These are phyloP conservation scores for Wallacemonas sp. DNA, from an alignment of 208 protist genomes.

Conservation along the genomic window DNA sequence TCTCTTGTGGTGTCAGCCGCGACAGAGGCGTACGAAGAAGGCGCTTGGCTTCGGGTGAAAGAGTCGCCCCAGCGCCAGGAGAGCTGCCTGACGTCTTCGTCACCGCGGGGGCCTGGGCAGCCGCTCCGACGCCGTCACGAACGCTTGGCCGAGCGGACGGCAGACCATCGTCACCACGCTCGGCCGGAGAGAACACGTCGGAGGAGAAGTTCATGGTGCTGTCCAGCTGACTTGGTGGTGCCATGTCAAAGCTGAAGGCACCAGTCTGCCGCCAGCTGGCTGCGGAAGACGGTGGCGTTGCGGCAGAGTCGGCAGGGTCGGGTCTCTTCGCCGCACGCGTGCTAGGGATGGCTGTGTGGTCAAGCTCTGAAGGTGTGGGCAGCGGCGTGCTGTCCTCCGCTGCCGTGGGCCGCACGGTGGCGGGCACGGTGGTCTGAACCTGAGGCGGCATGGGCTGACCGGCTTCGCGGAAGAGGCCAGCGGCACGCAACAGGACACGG, in stretches of 20 bases:
- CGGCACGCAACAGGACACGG: slow-evolving; percentile 8
- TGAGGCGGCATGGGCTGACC: neutral
- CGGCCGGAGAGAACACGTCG: slow-evolving; percentile 19
- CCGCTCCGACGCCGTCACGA: no score
- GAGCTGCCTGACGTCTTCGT: no score
- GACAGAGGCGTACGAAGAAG: slow-evolving; percentile 1
- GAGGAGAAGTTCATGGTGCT: slow-evolving; percentile 6
- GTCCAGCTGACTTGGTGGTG: neutral
- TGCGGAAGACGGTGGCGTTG: neutral
- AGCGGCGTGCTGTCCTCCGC: neutral
- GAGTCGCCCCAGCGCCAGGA: no score
- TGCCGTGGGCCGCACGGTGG: slow-evolving; percentile 5
- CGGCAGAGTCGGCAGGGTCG: neutral
- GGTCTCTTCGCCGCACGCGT: no score
- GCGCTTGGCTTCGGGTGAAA: neutral
- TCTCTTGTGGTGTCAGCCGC: slow-evolving; percentile 8
- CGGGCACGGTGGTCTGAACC: neutral
- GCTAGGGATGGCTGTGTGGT: neutral
- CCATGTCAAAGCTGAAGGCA: slow-evolving; percentile 23
- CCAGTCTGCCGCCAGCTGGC: slow-evolving; percentile 13
- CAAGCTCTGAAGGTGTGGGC: neutral
- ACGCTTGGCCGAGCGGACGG: no score
- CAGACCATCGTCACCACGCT: slow-evolving; percentile 2
- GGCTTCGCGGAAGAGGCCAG: slow-evolving; percentile 1
- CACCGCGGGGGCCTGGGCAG: no score